Base-by-base conservation (phyloP, 73 alveolate genomes). In the Stentor coeruleus region DNA sequence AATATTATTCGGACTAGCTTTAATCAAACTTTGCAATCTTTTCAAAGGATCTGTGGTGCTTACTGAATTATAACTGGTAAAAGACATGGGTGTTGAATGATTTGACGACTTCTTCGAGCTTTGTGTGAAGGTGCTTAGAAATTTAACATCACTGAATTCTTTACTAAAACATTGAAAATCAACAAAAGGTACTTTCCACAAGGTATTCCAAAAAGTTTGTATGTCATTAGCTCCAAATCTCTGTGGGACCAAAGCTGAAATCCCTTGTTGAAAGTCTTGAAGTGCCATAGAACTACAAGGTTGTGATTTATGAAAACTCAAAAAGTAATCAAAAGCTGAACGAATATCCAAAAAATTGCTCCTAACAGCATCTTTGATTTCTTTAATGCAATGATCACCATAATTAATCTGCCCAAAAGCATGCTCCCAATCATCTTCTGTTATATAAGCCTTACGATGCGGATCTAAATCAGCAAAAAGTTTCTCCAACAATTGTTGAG, bases 391-490 rank as follows among this genome's bases (percentile, higher is more conserved):
- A 74, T 93, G 79, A 11, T 89, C 91, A 3, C 87, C 84, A 89
- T 91, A 85, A 74, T 88, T 81, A 85, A 74, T 90, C 31, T 87
- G 74, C 35, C 91, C 85, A 82, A 93, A 93, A 2, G 93, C 93
- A 39, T 80, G 77, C 38, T 58, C 57, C 95, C 95, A 93, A 90
- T 93, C 98, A 39, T 83, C 55, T 58, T 91, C 87, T 0, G 95
- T 81, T 30, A 93, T 66, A 57, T 91, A 93, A 3, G 97, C 98
- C 79, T 93, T 93, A 76, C 88, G 91, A 77, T 93, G 96, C 11
- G 95, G 84, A 79, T 93, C 98, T 59, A 93, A 57, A 41, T 84
- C 89, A 35, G 96, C 87, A 84, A 93, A 93, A 58, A 93, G 86
- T 58, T 85, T 83, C 75, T 91, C 81, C 37, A 83, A 42, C 31